Conservation (phyloP, 768 basidiomycete species). For the Fibroporia radiculosa region DNA sequence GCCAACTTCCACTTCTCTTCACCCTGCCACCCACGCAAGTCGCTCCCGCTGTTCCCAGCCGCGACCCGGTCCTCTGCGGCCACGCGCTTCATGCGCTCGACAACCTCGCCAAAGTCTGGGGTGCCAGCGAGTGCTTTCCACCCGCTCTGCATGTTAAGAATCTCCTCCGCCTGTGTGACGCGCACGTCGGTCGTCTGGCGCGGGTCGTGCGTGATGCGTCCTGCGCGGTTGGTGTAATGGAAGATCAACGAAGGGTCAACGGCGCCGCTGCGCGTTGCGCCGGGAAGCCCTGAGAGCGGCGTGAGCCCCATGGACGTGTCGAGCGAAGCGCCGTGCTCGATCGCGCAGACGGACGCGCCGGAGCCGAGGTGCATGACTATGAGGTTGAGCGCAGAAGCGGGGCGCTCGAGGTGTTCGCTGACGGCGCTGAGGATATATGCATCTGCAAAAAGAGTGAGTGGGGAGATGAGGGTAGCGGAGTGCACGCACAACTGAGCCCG, state of each 20-base stretch:
- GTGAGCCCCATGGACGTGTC: constrained; percentile 94
- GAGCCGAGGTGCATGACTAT: constrained; percentile 86
- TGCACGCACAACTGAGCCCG: constrained; percentile 60
- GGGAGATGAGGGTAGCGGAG: not conserved
- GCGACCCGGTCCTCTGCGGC: not conserved
- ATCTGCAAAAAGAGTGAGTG: constrained; percentile 30
- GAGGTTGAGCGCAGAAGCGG: constrained; percentile 47
- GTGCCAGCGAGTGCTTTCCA: constrained; percentile 77
- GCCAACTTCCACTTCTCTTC: constrained; percentile 47
- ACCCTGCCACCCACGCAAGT: constrained; percentile 9
- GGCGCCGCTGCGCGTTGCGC: constrained; percentile 77
- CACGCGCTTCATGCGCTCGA: constrained; percentile 16
- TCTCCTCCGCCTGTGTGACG: constrained; percentile 63
- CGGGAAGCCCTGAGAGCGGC: constrained; percentile 80
- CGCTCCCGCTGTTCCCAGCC: constrained; percentile 2
- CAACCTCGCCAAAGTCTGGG: constrained; percentile 73
- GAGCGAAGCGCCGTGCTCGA: constrained; percentile 62
- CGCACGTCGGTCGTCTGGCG: constrained; percentile 36
- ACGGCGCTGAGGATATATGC: constrained; percentile 61
- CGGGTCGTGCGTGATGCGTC: constrained; percentile 46
- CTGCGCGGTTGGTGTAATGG: constrained; percentile 49
- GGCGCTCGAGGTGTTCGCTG: constrained; percentile 39
- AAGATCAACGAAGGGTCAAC: constrained; percentile 86
- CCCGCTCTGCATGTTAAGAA: constrained; percentile 69
- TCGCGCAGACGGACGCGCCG: constrained; percentile 80